Evolutionary conservation across 2,329 filamentous ascomycete genomes (phyloP), one percentile per base, ranked within the genome.

Genomic region (Aspergillus fischeri): DNA sequence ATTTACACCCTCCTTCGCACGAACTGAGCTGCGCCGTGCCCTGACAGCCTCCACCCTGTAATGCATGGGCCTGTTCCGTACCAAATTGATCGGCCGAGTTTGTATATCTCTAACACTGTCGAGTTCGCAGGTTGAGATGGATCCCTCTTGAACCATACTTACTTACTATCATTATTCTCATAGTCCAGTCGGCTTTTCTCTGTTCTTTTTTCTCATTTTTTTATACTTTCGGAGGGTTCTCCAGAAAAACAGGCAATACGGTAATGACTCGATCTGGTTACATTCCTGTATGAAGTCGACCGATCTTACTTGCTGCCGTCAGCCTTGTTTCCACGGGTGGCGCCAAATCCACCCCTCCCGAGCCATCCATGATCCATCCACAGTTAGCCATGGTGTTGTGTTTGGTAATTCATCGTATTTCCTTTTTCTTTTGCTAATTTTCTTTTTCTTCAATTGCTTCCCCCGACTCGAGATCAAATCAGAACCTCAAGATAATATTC

Each of bases 291-390:
- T 55, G 54, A 49, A 57, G 59, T 60, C 56, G 55, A 57, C 52
- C 61, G 60, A 65, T 65, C 65, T 62, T 53, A 64, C 63, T 65
- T 66, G 64, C 58, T 63, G 62, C 63, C 59, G 57, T 65, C 64
- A 67, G 64, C 65, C 65, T 66, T 67, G 63, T 65, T 62, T 52
- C 60, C 53, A 57, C 57, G 55, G 55, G 57, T 59, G 59, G 64
- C 56, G 53, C 56, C 56, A 44, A 59, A 57, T 55, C 60, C 60
- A 56, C 61, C 57, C 63, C 61, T 60, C 61, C 59, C 59, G 57
- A 57, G 51, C 32, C 48, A 49, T 58, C 62, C 54, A 54, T 61
- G 56, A 62, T 35, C 60, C 51, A 52, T 35, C 32, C 11, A 35
- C 32, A 17, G 5, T 35, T 35, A 6, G 32, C 32, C 32, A 53